Conservation (phyloP, 2,329 filamentous ascomycete genomes). For the Orbilia quercus region DNA sequence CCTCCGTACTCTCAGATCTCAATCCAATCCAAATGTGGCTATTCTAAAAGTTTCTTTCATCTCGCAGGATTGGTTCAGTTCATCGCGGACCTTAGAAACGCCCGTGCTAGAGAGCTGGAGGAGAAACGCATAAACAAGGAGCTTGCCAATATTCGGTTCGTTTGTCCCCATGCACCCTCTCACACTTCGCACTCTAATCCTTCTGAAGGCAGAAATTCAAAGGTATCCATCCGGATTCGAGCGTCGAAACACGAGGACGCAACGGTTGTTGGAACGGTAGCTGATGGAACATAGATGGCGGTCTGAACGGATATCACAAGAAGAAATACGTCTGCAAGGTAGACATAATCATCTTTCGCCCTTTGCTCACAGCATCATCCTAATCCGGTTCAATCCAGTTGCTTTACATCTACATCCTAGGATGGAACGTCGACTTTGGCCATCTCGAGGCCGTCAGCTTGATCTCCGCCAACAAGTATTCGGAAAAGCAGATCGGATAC, state of each 20-base stretch:
- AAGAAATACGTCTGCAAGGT: constrained; percentile 99
- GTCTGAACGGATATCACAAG: constrained; percentile 94
- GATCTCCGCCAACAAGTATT: constrained; percentile 96
- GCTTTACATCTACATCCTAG: constrained; percentile 97
- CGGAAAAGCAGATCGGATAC: constrained; percentile 99
- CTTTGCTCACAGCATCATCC: constrained; percentile 57
- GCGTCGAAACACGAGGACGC: constrained; percentile 5
- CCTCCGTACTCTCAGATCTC: too few species aligned
- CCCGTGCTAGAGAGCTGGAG: constrained; percentile 91
- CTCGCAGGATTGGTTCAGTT: constrained; percentile 86
- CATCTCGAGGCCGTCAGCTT: constrained; percentile 98
- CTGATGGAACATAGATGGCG: constrained; percentile 72
- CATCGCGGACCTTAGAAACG: constrained; percentile 95
- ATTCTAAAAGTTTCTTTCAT: constrained; percentile 27
- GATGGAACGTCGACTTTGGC: constrained; percentile 98
- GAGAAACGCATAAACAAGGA: constrained; percentile 99
- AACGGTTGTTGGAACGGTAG: constrained; percentile 10
- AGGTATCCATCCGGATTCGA: constrained; percentile 64
- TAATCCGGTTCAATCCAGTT: constrained; percentile 68
- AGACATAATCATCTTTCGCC: constrained; percentile 5
- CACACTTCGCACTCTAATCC: constrained; percentile 56
- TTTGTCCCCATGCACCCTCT: constrained; percentile 54
- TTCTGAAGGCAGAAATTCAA: constrained; percentile 87
- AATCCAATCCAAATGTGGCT: background rate
- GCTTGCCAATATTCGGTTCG: constrained; percentile 89